phyloP scores from a whole-genome alignment of 805 yeast genomes.

The Vanderwaltozyma tropicalis region DNA sequence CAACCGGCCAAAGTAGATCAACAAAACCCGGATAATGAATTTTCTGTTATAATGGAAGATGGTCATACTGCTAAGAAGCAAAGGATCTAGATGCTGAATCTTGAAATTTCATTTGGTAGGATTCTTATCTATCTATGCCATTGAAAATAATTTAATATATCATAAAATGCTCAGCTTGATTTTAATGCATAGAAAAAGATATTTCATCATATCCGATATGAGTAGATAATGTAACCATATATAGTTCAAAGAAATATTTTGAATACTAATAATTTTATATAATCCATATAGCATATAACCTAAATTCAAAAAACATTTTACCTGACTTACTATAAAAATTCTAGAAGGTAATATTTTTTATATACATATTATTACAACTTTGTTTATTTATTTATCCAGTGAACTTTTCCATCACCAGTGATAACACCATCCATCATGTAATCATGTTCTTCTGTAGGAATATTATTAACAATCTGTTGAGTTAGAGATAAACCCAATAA shows the following conservation, averaged over 20 bases:
- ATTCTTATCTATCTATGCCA: no score
- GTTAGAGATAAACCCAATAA: conserved; percentile 23
- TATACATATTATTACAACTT: not conserved
- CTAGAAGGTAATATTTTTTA: not conserved
- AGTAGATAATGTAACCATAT: no score
- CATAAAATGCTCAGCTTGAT: no score
- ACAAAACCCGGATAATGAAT: not conserved
- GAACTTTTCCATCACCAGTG: conserved; percentile 19
- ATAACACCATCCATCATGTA: conserved; percentile 23
- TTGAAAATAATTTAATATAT: no score
- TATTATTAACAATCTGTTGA: conserved; percentile 19
- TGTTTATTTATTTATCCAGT: conserved; percentile 30
- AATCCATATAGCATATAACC: no score
- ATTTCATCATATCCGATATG: no score
- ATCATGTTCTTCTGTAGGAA: conserved; percentile 25
- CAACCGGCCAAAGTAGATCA: not conserved
- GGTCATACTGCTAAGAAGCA: not conserved
- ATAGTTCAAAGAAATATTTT: no score
- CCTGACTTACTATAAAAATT: no score
- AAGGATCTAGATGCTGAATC: not conserved
- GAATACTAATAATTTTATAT: no score
- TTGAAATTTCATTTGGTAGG: not conserved
- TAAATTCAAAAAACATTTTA: not conserved
- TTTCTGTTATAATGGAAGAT: not conserved
- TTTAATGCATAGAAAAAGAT: no score